Evolutionary conservation across 2,329 filamentous ascomycete genomes (phyloP).

Genomic region (Coniochaeta hoffmannii): DNA sequence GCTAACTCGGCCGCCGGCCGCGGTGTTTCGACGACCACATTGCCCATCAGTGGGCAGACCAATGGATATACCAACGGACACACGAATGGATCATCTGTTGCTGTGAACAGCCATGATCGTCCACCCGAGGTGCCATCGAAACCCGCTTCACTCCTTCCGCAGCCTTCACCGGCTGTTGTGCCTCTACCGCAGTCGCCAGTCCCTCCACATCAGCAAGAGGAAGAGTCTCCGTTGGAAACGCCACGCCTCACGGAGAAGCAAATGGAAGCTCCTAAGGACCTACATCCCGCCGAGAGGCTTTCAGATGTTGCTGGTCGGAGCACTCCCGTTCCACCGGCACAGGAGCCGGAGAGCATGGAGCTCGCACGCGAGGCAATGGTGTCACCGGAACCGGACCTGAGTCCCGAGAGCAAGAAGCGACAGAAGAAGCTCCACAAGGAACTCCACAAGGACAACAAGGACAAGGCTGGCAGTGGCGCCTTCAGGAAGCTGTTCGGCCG

Average conservation of each 20-base stretch:
- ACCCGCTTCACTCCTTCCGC: constrained; percentile 19
- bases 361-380: constrained; percentile 27
- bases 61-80: constrained; percentile 34
- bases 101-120: constrained; percentile 21
- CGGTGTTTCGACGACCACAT: constrained; percentile 35
- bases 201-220: constrained; percentile 1
- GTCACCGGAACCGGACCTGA: constrained; percentile 31
- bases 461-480: constrained; percentile 30
- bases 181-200: constrained; percentile 23
- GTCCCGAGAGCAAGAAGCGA: constrained; percentile 39
- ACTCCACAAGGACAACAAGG: constrained; percentile 15
- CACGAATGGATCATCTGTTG: constrained; percentile 22
- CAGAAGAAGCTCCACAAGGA: constrained; percentile 50
- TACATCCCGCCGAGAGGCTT: constrained; percentile 27
- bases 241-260: constrained; percentile 27
- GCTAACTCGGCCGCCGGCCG: constrained; percentile 65
- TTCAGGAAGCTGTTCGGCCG: constrained; percentile 61
- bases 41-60: constrained; percentile 32
- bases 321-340: constrained; percentile 31
- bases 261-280: constrained; percentile 23
- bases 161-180: constrained; percentile 17
- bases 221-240: constrained; percentile 4
- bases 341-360: constrained; percentile 26
- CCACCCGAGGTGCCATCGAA: constrained; percentile 36
- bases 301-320: constrained; percentile 22